Base-by-base conservation (phyloP, 176 grass and related monocot species). In the Triticum dicoccoides region DNA sequence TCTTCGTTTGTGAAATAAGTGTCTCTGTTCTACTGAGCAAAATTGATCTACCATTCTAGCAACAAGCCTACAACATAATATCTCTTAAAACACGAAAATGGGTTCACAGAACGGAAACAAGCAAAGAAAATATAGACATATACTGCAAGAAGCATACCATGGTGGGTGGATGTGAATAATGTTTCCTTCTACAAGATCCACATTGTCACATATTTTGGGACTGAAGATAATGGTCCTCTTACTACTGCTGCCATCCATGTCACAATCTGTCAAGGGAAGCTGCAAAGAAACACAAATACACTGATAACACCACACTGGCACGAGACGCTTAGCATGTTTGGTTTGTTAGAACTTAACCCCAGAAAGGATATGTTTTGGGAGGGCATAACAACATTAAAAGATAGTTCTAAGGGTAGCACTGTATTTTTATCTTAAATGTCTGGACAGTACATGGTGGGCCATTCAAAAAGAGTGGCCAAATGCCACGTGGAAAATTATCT, bases 181-280 rank as follows among this genome's bases (percentile, higher is more conserved):
- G 59, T 88, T 91, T 77, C 96, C 96, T 84, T 85, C 91, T 69
- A 93, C 74, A 88, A 96, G 88, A 78, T 94, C 96, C 85, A 89
- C 90, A 25, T 73, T 86, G 37, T 79, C 90, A 85, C 96, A 98
- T 84, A 92, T 79, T 89, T 92, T 98, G 27, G 93, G 87, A 83
- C 85, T 92, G 82, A 98, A 98, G 82, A 98, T 94, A 61, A 94
- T 82, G 11, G 59, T 98, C 81, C 79, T 92, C 72, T 86, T 85
- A 8, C 38, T 81, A 58, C 59, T 82, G 42, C 69, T 88, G 70
- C 39, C 59, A 79, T 83, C 78, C 63, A 89, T 90, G 34, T 33
- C 12, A 14, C 58, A 24, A 73, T 90, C 77, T 45, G 47, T 42
- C 37, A 62, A 3, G 14, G 83, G 24, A 32, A 52, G 71, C 93